Percentiles rank a stretch among this genome's conserved stretches.
Conservation (phyloP, 176 grass and related monocot genomes). For the Ananas comosus region DNA sequence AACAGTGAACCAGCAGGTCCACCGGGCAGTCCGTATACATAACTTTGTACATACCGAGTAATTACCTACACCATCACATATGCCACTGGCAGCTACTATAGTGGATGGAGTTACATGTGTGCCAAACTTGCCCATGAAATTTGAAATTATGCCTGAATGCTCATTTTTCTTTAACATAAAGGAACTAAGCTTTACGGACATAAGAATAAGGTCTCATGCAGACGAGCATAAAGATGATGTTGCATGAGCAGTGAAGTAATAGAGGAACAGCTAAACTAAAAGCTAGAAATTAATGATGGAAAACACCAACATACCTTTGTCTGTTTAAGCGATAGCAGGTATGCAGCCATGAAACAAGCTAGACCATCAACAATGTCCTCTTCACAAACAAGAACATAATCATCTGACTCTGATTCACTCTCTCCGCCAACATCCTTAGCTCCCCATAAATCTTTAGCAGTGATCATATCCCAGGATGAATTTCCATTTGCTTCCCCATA, state of each 20-base stretch:
- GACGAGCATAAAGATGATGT: neutral
- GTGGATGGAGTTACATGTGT: neutral
- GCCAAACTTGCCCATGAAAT: neutral
- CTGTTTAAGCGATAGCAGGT: constrained; percentile 52
- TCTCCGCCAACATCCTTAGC: constrained; percentile 43
- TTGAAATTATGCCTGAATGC: neutral
- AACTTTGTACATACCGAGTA: neutral
- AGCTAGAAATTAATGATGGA: neutral
- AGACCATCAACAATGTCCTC: constrained; percentile 79
- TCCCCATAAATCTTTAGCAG: constrained; percentile 50
- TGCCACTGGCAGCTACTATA: neutral
- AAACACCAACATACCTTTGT: constrained; percentile 44
- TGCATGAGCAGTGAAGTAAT: neutral
- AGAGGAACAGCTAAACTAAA: neutral
- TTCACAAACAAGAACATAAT: constrained; percentile 74
- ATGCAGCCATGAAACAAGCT: constrained; percentile 77
- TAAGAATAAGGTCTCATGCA: neutral
- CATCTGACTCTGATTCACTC: constrained; percentile 48
- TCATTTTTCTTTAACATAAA: neutral
- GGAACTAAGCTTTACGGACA: neutral
- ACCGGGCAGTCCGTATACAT: too few species aligned
- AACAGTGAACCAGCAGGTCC: too few species aligned
- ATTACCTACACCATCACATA: neutral
- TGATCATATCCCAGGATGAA: constrained; percentile 69
- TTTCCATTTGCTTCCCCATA: constrained; percentile 29